Base-by-base conservation (phyloP, 208 protist species). In the Trypanosoma melophagium region DNA sequence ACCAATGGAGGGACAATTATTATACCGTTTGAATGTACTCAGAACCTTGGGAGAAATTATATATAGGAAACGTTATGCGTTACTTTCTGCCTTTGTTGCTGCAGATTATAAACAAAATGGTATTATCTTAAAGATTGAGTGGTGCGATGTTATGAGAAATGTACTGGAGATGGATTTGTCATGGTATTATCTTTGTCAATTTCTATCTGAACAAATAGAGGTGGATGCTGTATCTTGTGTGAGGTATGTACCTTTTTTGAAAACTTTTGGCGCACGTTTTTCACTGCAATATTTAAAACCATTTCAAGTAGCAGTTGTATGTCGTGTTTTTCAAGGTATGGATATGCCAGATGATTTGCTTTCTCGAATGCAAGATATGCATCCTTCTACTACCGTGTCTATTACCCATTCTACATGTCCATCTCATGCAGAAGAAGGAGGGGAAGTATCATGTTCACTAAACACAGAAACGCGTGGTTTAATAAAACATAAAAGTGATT, bases 161-260 rank as follows among this genome's bases (percentile, higher is more conserved):
- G 80, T 93, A 31, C 62, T 93, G 19, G 76, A 80, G 21, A 55
- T 94, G 7, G 85, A 94, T 57, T 66, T 96, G 35, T 88, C 90
- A 24, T 96, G 90, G 90, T 93, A 90, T 64, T 93, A 85, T 74
- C 73, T 96, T 19, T 86, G 81, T 59, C 76, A 87, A 68, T 93
- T 86, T 62, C 60, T 96, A 21, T 63, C 69, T 4, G 78, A 80
- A 21, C 71, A 75, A n/a, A 55, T 84, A 14, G 74, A 81, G 44
- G 66, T 87, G 24, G 74, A 86, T 61, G 88, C 79, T 52, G 82
- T 89, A 31, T 77, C 83, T 19, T 81, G 70, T 21, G 80, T 96
- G n/a, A 74, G 86, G 67, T 96, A 94, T 65, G 82, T 83, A n/a
- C 69, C 73, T 21, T 96, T 94, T 60, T 71, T 96, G 8, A 59